Evolutionary conservation across 2,329 filamentous ascomycete species (phyloP).

Genomic region (Venturia aucupariae): DNA sequence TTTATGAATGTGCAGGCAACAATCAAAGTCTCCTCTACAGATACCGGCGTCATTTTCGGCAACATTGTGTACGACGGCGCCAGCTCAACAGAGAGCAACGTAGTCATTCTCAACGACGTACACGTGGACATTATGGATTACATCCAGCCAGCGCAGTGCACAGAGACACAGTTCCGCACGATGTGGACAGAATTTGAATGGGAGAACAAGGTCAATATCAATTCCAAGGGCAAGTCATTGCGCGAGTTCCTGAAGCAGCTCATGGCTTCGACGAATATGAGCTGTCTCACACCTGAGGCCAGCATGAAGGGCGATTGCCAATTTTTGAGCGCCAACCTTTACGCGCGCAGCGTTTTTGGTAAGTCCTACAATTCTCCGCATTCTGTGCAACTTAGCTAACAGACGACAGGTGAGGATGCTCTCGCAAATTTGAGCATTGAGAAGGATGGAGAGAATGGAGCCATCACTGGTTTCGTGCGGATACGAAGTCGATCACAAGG

Average conservation of each 20-base stretch:
- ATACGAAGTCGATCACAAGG: constrained; percentile 97
- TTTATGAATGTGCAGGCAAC: constrained; percentile 98
- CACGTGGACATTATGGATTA: constrained; percentile 99
- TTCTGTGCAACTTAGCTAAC: constrained; percentile 12
- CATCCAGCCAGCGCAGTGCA: constrained; percentile 93
- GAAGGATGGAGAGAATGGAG: constrained; percentile 89
- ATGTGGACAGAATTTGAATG: constrained; percentile 99
- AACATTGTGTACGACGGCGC: constrained; percentile 97
- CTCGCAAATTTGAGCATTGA: constrained; percentile 96
- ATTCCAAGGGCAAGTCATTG: constrained; percentile 87
- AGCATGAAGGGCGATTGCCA: constrained; percentile 96
- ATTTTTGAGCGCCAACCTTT: constrained; percentile 93
- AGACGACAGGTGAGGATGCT: constrained; percentile 79
- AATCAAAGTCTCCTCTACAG: constrained; percentile 96
- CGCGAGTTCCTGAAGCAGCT: constrained; percentile 87
- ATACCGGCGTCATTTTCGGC: constrained; percentile 97
- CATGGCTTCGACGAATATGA: constrained; percentile 99
- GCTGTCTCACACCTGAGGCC: constrained; percentile 89
- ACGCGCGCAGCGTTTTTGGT: constrained; percentile 97
- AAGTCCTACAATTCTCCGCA: constrained; percentile 38
- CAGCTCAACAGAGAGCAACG: constrained; percentile 84
- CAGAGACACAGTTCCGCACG: constrained; percentile 96
- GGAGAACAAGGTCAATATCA: constrained; percentile 99
- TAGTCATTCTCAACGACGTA: constrained; percentile 95
- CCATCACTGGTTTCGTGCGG: constrained; percentile 92